Evolutionary conservation across 2,329 filamentous ascomycete genomes (phyloP).

Genomic region (Ceratocystis harringtonii): DNA sequence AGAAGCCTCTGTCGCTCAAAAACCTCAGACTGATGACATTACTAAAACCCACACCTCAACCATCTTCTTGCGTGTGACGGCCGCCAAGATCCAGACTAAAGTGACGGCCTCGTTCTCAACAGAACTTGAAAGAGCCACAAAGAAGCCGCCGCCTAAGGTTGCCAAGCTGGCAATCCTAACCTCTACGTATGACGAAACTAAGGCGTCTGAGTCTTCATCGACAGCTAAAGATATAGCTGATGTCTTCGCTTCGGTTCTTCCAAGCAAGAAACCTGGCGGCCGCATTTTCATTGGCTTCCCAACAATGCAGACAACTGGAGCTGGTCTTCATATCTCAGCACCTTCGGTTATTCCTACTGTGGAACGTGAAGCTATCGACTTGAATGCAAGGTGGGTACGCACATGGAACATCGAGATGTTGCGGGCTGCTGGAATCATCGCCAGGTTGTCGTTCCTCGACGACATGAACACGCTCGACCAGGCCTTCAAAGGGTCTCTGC

Average conservation of each 20-base stretch:
- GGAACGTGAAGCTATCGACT: slow-evolving; percentile 87
- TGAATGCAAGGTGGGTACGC: slow-evolving; percentile 88
- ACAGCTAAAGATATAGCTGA: slow-evolving; percentile 39
- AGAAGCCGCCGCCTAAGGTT: slow-evolving; percentile 83
- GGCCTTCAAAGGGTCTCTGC: slow-evolving; percentile 37
- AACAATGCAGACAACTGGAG: slow-evolving; percentile 89
- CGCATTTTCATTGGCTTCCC: slow-evolving; percentile 96
- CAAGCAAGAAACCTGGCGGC: slow-evolving; percentile 65
- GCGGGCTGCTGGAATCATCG: slow-evolving; percentile 76
- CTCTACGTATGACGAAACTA: slow-evolving; percentile 71
- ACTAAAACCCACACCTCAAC: slow-evolving; percentile 55
- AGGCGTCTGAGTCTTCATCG: slow-evolving; percentile 45
- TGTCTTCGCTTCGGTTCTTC: slow-evolving; percentile 80
- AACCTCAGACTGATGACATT: slow-evolving; percentile 53
- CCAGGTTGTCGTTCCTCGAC: slow-evolving; percentile 70
- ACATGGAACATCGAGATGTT: slow-evolving; percentile 94
- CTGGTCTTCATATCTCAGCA: slow-evolving; percentile 85
- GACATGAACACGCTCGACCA: slow-evolving; percentile 66
- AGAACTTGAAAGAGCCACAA: slow-evolving; percentile 88
- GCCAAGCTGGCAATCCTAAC: slow-evolving; percentile 80
- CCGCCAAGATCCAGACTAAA: slow-evolving; percentile 64
- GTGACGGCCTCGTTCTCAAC: slow-evolving; percentile 58
- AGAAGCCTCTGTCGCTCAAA: slow-evolving; percentile 38
- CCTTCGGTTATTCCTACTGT: slow-evolving; percentile 95
- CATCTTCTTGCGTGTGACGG: slow-evolving; percentile 79